A percentile compares a stretch with the other conserved stretches of the same genome.
Evolutionary conservation across 2,329 filamentous ascomycete genomes (phyloP).

Genomic region (Allantophomopsis lycopodina): DNA sequence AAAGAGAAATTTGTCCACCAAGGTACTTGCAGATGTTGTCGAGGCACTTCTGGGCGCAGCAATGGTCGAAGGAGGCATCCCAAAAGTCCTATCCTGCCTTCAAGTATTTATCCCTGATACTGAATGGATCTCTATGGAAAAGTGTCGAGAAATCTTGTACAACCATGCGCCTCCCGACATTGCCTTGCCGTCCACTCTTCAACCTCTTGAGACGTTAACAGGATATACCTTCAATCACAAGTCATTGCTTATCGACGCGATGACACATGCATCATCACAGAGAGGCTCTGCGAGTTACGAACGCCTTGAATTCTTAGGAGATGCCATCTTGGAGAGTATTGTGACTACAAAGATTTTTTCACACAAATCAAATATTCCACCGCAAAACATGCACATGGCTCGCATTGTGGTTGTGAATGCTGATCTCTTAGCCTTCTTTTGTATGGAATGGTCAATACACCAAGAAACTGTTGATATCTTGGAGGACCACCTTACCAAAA

Average conservation of each 20-base stretch:
- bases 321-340: slow-evolving; percentile 70
- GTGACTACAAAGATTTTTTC: slow-evolving; percentile 45
- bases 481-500: slow-evolving; percentile 9
- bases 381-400: slow-evolving; percentile 59
- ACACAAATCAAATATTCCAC: slow-evolving; percentile 29
- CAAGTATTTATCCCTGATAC: slow-evolving; percentile 49
- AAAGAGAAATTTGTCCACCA: slow-evolving; percentile 44
- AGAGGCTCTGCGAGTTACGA: slow-evolving; percentile 41
- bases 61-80: slow-evolving; percentile 53
- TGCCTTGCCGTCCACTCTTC: slow-evolving; percentile 25
- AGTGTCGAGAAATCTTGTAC: slow-evolving; percentile 29
- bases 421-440: slow-evolving; percentile 64
- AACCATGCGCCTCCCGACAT: slow-evolving; percentile 20
- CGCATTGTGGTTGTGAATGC: slow-evolving; percentile 69
- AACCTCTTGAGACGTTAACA: slow-evolving; percentile 47
- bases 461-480: slow-evolving; percentile 16
- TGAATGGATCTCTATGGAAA: slow-evolving; percentile 33
- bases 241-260: slow-evolving; percentile 58
- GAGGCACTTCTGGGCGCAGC: slow-evolving; percentile 74
- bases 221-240: slow-evolving; percentile 61
- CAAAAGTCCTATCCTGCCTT: slow-evolving; percentile 50
- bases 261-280: slow-evolving; percentile 59
- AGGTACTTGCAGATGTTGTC: slow-evolving; percentile 75
- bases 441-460: slow-evolving; percentile 39
- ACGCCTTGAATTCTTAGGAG: slow-evolving; percentile 77